Percentiles rank a stretch among this genome's conserved stretches.
These are phyloP conservation scores for Fraxinus velutina DNA, from an alignment of 305 asterid genomes.

Conservation along the genomic window DNA sequence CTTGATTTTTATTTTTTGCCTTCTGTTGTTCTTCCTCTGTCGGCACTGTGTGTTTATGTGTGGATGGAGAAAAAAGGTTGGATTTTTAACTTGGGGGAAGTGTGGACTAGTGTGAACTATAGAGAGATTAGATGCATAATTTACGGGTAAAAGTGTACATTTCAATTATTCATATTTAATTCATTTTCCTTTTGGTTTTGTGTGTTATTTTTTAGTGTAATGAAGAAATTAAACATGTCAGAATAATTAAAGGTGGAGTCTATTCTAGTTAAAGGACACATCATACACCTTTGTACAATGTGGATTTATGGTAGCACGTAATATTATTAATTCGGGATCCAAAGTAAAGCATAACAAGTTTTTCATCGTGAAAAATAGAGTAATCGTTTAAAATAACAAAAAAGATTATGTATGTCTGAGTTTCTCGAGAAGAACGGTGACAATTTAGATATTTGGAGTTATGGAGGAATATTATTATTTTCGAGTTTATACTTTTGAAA, in stretches of 20 bases:
- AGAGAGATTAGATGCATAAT: conserved; percentile 9
- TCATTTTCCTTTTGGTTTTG: neutral
- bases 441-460: neutral
- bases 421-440: neutral
- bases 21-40: neutral
- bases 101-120: neutral
- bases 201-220: neutral
- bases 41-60: neutral
- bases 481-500: neutral
- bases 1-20: neutral
- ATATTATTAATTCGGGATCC: neutral
- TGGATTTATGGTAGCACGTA: neutral
- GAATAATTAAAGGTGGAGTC: neutral
- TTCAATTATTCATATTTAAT: neutral
- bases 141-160: conserved; percentile 1
- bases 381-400: neutral
- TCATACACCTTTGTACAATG: neutral
- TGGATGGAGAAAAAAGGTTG: conserved; percentile 8
- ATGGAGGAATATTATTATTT: neutral
- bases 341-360: neutral
- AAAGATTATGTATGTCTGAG: neutral
- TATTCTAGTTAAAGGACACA: neutral
- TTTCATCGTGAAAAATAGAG: neutral
- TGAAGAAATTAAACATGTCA: neutral
- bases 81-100: conserved; percentile 14